Evolutionary conservation across 345 rosid genomes (phyloP).

Genomic region (Brassica incana): DNA sequence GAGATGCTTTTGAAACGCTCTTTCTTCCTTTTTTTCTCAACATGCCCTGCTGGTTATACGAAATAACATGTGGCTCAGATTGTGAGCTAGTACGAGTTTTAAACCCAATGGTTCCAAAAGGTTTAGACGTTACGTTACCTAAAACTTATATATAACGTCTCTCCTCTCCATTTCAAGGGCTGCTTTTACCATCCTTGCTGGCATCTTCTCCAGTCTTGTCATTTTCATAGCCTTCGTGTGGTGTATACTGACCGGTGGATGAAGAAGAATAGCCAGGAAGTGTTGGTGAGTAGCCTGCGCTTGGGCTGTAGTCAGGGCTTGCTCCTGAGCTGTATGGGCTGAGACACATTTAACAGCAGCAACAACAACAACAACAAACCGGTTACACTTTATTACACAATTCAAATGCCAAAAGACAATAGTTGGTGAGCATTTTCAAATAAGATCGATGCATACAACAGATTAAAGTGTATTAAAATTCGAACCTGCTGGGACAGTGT

Average conservation of each 20-base stretch:
- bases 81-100: background rate
- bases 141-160: background rate
- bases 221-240: slow-evolving; percentile 58
- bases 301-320: slow-evolving; percentile 78
- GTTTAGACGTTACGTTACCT: slow-evolving; percentile 31
- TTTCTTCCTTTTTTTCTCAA: slow-evolving; percentile 18
- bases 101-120: slow-evolving; percentile 6
- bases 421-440: background rate
- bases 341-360: background rate
- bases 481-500: slow-evolving; percentile 91
- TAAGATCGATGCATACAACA: slow-evolving; percentile 1
- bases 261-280: slow-evolving; percentile 84
- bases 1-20: slow-evolving; percentile 14
- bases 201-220: slow-evolving; percentile 46
- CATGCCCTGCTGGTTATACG: slow-evolving; percentile 10
- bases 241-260: slow-evolving; percentile 77
- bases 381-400: background rate
- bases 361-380: background rate
- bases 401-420: background rate
- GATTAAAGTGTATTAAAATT: background rate
- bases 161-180: slow-evolving; percentile 21
- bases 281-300: slow-evolving; percentile 86
- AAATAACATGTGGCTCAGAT: slow-evolving; percentile 15
- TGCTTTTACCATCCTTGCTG: slow-evolving; percentile 33
- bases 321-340: slow-evolving; percentile 81